Evolutionary conservation across 2,329 filamentous ascomycete species (phyloP).

Genomic region (Aureobasidium lini): DNA sequence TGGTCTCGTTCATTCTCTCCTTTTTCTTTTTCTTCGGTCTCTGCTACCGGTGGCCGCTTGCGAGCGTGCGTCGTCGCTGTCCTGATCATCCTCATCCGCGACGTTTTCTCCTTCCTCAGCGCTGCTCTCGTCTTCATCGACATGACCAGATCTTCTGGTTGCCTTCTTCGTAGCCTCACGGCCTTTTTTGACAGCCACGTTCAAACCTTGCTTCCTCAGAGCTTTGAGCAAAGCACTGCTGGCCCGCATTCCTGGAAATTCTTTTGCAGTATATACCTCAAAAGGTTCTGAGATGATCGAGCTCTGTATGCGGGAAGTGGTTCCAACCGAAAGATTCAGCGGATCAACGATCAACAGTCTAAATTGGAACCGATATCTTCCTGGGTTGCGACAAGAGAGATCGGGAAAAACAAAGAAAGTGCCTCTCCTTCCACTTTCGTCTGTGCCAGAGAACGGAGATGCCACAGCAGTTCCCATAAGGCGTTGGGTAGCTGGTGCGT

Average conservation of each 20-base stretch:
- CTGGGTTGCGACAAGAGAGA: conserved; percentile 69
- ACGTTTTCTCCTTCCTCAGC: conserved; percentile 34
- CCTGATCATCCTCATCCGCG: conserved; percentile 74
- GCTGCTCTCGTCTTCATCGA: conserved; percentile 32
- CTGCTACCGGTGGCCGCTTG: background rate
- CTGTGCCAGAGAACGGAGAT: conserved; percentile 66
- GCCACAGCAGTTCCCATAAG: conserved; percentile 75
- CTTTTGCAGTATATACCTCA: conserved; percentile 74
- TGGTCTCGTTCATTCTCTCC: conserved; percentile 12
- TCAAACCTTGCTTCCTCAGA: conserved; percentile 70
- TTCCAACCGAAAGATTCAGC: conserved; percentile 46
- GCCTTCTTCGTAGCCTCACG: conserved; percentile 50
- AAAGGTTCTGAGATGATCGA: conserved; percentile 62
- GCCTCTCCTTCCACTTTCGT: conserved; percentile 65
- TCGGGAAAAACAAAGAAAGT: conserved; percentile 85
- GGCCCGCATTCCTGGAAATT: conserved; percentile 77
- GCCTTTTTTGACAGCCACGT: conserved; percentile 81
- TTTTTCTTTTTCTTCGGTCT: conserved; percentile 11
- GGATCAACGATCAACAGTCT: conserved; percentile 66
- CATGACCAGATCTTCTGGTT: conserved; percentile 28
- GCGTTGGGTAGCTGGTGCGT: conserved; percentile 60
- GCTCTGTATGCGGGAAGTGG: conserved; percentile 42
- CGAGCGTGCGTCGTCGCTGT: conserved; percentile 10
- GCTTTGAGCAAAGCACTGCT: conserved; percentile 67
- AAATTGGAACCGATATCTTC: conserved; percentile 68